These are phyloP conservation scores for Yarrowia osloensis DNA, from an alignment of 805 yeast species.

Conservation along the genomic window DNA sequence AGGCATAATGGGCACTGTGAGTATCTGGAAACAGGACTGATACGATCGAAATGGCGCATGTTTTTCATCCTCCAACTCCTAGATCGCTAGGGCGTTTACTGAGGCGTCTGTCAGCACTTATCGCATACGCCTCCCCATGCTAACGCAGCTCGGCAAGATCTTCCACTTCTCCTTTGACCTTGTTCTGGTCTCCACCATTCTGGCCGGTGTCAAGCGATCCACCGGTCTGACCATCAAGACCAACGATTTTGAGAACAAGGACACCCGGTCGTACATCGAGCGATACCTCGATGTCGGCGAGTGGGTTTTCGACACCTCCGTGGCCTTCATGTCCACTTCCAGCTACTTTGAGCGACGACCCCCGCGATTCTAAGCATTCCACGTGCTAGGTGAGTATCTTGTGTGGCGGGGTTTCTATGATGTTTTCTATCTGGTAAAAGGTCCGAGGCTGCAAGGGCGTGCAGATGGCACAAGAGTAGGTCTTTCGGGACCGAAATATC, in stretches of 20 bases:
- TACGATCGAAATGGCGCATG: not conserved
- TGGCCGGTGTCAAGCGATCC: slow-evolving; percentile 83
- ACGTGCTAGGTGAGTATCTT: slow-evolving; percentile 2
- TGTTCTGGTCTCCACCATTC: slow-evolving; percentile 71
- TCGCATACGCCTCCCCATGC: not conserved
- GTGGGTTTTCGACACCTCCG: slow-evolving; percentile 68
- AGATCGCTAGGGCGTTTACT: not conserved
- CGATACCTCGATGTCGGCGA: slow-evolving; percentile 88
- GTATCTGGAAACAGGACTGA: not conserved
- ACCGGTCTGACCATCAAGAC: slow-evolving; percentile 71
- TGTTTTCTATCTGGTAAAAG: slow-evolving; percentile 27
- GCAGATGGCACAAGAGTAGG: slow-evolving; percentile 13
- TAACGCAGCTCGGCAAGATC: slow-evolving; percentile 57
- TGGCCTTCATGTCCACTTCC: slow-evolving; percentile 69
- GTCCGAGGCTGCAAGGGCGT: slow-evolving; percentile 27
- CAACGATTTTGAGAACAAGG: slow-evolving; percentile 51
- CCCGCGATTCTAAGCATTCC: slow-evolving; percentile 18
- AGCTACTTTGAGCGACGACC: slow-evolving; percentile 58
- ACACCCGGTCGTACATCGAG: slow-evolving; percentile 47
- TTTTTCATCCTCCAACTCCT: too few species aligned
- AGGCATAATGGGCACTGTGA: slow-evolving; percentile 29
- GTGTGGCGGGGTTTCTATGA: not conserved
- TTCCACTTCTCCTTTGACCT: slow-evolving; percentile 77
- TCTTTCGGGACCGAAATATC: not conserved
- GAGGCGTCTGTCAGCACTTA: not conserved